A percentile compares a stretch with the other conserved stretches of the same genome.
Evolutionary conservation across 805 yeast species (phyloP).

Genomic region (Spathaspora gorwiae): DNA sequence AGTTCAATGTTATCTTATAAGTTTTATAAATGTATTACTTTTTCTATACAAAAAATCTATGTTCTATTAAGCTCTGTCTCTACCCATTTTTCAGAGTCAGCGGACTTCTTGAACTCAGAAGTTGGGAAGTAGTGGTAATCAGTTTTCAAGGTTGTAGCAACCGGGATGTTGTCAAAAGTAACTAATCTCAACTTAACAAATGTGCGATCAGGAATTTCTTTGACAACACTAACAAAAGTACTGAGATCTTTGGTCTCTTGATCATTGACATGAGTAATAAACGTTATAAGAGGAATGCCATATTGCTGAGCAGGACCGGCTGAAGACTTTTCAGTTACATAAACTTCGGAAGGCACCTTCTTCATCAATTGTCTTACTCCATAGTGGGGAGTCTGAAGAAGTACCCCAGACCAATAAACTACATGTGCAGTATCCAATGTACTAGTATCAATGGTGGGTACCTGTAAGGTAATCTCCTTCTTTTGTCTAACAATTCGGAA

Average conservation of each 20-base stretch:
- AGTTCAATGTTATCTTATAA: background rate
- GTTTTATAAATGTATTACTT: too few species aligned
- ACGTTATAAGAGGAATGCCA: constrained; percentile 72
- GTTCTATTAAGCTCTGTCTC: constrained; percentile 41
- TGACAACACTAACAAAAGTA: constrained; percentile 62
- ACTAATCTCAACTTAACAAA: constrained; percentile 79
- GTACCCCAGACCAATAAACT: constrained; percentile 79
- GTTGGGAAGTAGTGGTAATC: constrained; percentile 88
- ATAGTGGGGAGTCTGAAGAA: constrained; percentile 85
- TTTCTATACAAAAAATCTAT: background rate
- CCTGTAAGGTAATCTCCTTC: constrained; percentile 53
- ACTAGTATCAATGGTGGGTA: constrained; percentile 60
- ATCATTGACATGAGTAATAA: constrained; percentile 87
- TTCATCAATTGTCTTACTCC: constrained; percentile 83
- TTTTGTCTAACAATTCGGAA: constrained; percentile 73
- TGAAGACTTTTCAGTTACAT: constrained; percentile 64
- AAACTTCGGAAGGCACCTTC: constrained; percentile 76
- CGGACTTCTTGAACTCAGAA: constrained; percentile 50
- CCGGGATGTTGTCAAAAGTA: constrained; percentile 81
- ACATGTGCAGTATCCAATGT: constrained; percentile 59
- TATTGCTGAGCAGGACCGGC: constrained; percentile 89
- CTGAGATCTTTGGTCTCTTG: constrained; percentile 64
- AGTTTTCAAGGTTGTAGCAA: constrained; percentile 80
- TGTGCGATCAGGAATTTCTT: constrained; percentile 68
- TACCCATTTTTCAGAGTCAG: constrained; percentile 41